Conservation (phyloP, 306 rosid species). For the Benincasa hispida region DNA sequence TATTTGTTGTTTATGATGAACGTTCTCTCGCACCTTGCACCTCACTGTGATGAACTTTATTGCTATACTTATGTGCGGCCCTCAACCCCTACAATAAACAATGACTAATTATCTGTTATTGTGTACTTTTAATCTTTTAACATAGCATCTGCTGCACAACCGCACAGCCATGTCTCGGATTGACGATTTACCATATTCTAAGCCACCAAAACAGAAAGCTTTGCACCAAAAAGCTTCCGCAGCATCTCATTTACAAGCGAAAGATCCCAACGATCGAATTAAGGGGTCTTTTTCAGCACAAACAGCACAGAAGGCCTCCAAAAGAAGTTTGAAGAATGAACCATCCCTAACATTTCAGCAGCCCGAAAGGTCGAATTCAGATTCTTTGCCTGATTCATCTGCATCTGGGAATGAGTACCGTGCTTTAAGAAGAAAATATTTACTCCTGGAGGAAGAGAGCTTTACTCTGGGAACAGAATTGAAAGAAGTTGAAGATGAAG, state of each 20-base stretch:
- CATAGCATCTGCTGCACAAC: neutral
- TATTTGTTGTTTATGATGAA: neutral
- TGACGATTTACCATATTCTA: conserved; percentile 37
- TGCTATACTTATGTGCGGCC: neutral
- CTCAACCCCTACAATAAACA: neutral
- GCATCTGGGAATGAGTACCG: conserved; percentile 66
- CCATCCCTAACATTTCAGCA: conserved; percentile 43
- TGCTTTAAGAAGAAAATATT: conserved; percentile 56
- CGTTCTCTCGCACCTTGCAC: neutral
- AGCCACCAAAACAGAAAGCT: conserved; percentile 47
- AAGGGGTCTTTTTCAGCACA: conserved; percentile 27
- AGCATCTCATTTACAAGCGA: conserved; percentile 18
- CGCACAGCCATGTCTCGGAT: conserved; percentile 37
- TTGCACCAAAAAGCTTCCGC: conserved; percentile 28
- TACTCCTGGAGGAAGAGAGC: conserved; percentile 75
- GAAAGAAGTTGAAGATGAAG: conserved; percentile 57
- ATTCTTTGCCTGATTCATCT: conserved; percentile 70
- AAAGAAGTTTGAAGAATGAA: conserved; percentile 38
- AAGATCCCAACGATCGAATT: conserved; percentile 17
- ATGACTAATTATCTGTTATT: neutral
- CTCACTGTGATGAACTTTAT: neutral
- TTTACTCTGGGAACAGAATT: conserved; percentile 53
- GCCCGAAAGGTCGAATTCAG: conserved; percentile 70
- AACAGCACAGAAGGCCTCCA: conserved; percentile 41
- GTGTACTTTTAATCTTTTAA: neutral